A percentile compares a stretch with the other conserved stretches of the same genome.
phyloP scores from a whole-genome alignment of 306 rosid species.

The Casuarina equisetifolia region DNA sequence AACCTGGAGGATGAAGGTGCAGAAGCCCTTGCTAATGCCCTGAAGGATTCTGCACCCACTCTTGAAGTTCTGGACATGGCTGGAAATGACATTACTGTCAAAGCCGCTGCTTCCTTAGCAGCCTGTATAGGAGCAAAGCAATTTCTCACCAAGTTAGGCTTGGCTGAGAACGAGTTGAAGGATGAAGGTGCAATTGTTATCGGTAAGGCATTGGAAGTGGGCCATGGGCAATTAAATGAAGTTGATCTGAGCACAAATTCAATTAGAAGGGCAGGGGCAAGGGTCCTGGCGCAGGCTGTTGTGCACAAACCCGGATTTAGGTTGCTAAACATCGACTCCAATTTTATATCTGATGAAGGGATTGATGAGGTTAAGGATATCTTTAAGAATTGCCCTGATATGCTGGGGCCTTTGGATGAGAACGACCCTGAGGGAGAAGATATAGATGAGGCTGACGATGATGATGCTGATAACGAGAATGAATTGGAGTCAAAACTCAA shows the following conservation, averaged over 20 bases:
- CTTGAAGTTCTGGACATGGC: conserved; percentile 78
- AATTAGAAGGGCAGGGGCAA: conserved; percentile 78
- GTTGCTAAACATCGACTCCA: conserved; percentile 61
- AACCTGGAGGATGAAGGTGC: conserved; percentile 86
- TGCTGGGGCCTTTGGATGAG: conserved; percentile 83
- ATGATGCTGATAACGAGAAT: conserved; percentile 44
- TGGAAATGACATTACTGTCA: conserved; percentile 76
- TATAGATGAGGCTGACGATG: conserved; percentile 54
- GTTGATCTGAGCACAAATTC: conserved; percentile 69
- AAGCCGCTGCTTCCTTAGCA: conserved; percentile 60
- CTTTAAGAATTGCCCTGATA: conserved; percentile 53
- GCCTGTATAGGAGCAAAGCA: conserved; percentile 67
- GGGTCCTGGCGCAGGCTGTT: conserved; percentile 69
- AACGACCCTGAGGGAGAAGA: conserved; percentile 86
- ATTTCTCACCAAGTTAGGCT: conserved; percentile 57
- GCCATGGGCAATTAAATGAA: conserved; percentile 64
- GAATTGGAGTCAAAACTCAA: conserved; percentile 73
- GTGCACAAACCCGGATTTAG: conserved; percentile 70
- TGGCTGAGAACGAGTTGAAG: conserved; percentile 80
- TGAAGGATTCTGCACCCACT: conserved; percentile 69
- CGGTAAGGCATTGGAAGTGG: conserved; percentile 62
- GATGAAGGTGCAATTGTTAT: conserved; percentile 82
- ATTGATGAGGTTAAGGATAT: conserved; percentile 57
- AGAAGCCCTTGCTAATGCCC: conserved; percentile 63
- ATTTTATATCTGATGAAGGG: conserved; percentile 82